A percentile compares a stretch with the other conserved stretches of the same genome.
Evolutionary conservation across 1,284 basidiomycete genomes (phyloP).

Genomic region (Takashimella koratensis): DNA sequence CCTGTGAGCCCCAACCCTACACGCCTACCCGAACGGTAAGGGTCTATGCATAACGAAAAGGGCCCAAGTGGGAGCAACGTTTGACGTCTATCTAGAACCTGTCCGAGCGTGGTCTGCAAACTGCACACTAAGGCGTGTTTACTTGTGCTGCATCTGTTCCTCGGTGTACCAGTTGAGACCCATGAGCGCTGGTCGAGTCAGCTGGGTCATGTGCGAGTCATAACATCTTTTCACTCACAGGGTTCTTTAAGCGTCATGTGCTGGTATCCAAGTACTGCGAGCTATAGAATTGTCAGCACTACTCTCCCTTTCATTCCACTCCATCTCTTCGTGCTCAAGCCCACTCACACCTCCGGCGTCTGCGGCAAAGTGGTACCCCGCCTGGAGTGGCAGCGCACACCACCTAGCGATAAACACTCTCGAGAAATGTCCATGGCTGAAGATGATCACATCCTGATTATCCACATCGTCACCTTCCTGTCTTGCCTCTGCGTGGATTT

Average conservation of each 20-base stretch:
- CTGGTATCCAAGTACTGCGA: constrained; percentile 50
- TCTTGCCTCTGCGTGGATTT: constrained; percentile 63
- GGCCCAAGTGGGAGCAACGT: too few species aligned
- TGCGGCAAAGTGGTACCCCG: constrained; percentile 48
- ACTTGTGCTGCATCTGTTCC: constrained; percentile 29
- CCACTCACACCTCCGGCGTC: constrained; percentile 46
- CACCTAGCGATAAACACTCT: constrained; percentile 65
- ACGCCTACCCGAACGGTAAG: too few species aligned
- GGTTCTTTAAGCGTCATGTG: constrained; percentile 49
- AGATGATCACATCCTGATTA: constrained; percentile 50
- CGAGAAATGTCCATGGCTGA: constrained; percentile 69
- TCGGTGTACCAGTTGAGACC: constrained; percentile 50
- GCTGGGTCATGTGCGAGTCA: neutral
- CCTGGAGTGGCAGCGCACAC: constrained; percentile 47
- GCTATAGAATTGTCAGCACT: constrained; percentile 12
- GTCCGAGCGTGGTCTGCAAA: too few species aligned
- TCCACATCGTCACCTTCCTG: constrained; percentile 25
- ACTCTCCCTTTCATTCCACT: neutral
- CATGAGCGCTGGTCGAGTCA: constrained; percentile 36
- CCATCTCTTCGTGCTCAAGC: neutral
- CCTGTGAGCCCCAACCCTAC: too few species aligned
- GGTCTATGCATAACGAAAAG: too few species aligned
- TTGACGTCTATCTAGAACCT: too few species aligned
- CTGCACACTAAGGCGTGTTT: too few species aligned
- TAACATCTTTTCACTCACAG: constrained; percentile 25